Evolutionary conservation across 2,329 filamentous ascomycete species (phyloP), one percentile per base, ranked within the genome.

Genomic region (Epicoccum sorghinum): DNA sequence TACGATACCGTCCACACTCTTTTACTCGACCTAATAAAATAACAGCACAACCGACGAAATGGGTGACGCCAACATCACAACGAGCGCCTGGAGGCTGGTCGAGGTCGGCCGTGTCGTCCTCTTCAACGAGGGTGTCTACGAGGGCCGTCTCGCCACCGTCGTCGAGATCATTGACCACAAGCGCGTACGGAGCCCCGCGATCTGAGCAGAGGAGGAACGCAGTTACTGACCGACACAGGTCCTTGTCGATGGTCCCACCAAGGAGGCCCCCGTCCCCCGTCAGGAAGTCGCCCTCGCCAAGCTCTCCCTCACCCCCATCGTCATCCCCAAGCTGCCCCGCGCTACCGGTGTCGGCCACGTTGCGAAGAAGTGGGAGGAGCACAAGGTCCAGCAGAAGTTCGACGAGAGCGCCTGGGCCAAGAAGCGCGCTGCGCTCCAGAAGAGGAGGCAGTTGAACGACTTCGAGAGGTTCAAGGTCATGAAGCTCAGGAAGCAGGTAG

Each of bases 131-230:
- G 89, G 92, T 77, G 87, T 88, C 73, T 90, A 82, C 83, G 83
- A 84, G 71, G 93, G 93, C 83, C 90, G 90, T 79, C 87, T 98
- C 74, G 96, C 93, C 75, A 84, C 88, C 75, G 93, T 99, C 77
- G 92, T 96, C 82, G 93, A 99, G 88, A 98, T 99, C 82, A 95
- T 99, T 83, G 95, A 99, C 84, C 93, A 99, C 89, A 97, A 96
- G 88, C 92, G 95, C 83, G 95, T 99, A 96, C 79, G 95, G 91
- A 77, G 52, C 14, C 44, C 47, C 54, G 58, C 56, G 51, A 55
- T 49, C 46, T 51, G 41, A 58, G 44, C 50, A 49, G 63, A 38
- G 42, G 54, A 62, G 56, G 33, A 44, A 10, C 36, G 33, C 62
- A 62, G 65, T 57, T 51, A 57, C 71, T 73, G 59, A 76, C 65